Evolutionary conservation across 352 stramenopile genomes (phyloP).

Genomic region (Globisporangium alternatum): DNA sequence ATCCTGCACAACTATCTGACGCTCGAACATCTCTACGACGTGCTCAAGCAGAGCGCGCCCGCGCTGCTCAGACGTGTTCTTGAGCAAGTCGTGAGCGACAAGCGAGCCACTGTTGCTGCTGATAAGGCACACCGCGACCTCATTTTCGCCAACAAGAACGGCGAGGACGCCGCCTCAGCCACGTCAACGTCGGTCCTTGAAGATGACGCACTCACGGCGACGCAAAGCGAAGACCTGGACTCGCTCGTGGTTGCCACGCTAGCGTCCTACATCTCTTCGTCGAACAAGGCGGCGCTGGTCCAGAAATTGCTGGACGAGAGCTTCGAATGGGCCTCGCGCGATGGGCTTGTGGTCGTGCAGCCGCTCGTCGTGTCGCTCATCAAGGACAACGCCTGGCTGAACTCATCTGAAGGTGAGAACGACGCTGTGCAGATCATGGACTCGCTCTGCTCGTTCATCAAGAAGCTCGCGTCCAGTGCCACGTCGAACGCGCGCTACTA

Average conservation of each 20-base stretch:
- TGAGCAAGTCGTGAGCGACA: conserved; percentile 9
- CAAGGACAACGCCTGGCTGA: conserved; percentile 12
- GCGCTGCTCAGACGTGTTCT: conserved; percentile 11
- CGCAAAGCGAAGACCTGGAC: conserved; percentile 17
- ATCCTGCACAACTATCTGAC: conserved; percentile 40
- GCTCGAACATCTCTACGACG: conserved; percentile 45
- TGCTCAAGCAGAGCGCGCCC: conserved; percentile 24
- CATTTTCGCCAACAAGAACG: conserved; percentile 39
- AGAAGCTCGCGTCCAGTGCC: conserved; percentile 18
- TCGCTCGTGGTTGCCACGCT: conserved; percentile 19
- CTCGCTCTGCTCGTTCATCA: conserved; percentile 16
- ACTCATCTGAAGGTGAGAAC: neutral
- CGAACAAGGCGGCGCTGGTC: conserved; percentile 9
- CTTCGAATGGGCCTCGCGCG: conserved; percentile 17
- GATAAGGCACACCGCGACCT: conserved; percentile 28
- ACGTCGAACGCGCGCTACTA: conserved; percentile 20
- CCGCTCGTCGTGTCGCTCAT: conserved; percentile 20
- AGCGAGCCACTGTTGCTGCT: neutral
- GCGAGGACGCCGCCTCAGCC: neutral
- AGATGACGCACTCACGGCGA: conserved; percentile 8
- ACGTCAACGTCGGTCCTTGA: neutral
- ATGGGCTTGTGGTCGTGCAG: conserved; percentile 17
- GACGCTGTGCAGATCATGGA: conserved; percentile 2
- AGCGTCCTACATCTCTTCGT: conserved; percentile 13
- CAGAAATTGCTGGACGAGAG: conserved; percentile 14